A percentile compares a stretch with the other conserved stretches of the same genome.
Evolutionary conservation across 2,329 filamentous ascomycete genomes (phyloP).

Genomic region (Saccharata proteae): DNA sequence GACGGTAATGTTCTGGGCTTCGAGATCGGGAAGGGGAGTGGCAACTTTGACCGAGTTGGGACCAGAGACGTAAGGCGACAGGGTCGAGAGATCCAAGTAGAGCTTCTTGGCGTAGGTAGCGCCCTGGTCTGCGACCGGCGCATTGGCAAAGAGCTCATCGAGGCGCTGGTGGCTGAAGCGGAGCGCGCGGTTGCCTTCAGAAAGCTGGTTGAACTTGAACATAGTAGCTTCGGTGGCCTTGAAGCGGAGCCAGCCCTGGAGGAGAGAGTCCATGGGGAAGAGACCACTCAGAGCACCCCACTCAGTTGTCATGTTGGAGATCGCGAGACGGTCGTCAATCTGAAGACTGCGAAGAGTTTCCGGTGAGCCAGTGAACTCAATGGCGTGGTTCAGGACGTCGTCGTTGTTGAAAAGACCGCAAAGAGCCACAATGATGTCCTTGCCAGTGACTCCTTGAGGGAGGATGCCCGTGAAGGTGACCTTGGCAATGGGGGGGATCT

Average conservation of each 20-base stretch:
- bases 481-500: slow-evolving; percentile 72
- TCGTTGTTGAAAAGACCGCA: slow-evolving; percentile 77
- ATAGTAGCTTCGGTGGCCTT: slow-evolving; percentile 66
- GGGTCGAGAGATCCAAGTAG: slow-evolving; percentile 68
- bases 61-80: slow-evolving; percentile 74
- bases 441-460: slow-evolving; percentile 72
- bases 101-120: slow-evolving; percentile 75
- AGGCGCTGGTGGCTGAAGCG: slow-evolving; percentile 63
- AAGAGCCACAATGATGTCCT: slow-evolving; percentile 86
- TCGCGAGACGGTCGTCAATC: slow-evolving; percentile 62
- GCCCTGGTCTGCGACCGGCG: slow-evolving; percentile 57
- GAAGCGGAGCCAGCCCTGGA: slow-evolving; percentile 60
- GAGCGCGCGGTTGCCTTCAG: slow-evolving; percentile 34
- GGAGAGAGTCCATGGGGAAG: slow-evolving; percentile 67
- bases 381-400: slow-evolving; percentile 80
- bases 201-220: slow-evolving; percentile 36
- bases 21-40: slow-evolving; percentile 64
- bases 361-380: slow-evolving; percentile 76
- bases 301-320: slow-evolving; percentile 72
- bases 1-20: slow-evolving; percentile 60
- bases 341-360: slow-evolving; percentile 62
- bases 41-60: slow-evolving; percentile 86
- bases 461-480: slow-evolving; percentile 65
- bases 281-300: slow-evolving; percentile 63
- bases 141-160: slow-evolving; percentile 58